Conservation (phyloP, 345 rosid species). For the Salix exigua region DNA sequence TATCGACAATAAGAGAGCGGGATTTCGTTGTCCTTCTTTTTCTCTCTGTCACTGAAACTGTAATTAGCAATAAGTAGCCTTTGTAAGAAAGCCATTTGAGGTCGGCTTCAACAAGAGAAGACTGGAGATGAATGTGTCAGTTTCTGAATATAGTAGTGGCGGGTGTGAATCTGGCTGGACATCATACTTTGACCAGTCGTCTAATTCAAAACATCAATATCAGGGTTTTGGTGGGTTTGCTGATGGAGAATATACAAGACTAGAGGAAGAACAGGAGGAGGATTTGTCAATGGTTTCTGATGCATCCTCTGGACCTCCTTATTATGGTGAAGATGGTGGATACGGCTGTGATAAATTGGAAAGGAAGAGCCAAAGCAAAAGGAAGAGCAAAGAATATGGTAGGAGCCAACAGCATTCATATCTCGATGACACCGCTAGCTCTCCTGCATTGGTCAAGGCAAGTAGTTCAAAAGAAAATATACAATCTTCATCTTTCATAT, state of each 20-base stretch:
- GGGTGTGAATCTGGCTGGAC: slow-evolving; percentile 93
- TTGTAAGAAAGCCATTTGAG: slow-evolving; percentile 7
- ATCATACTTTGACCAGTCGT: slow-evolving; percentile 60
- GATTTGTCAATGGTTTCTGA: slow-evolving; percentile 86
- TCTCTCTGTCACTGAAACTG: neutral
- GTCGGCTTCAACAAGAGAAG: neutral
- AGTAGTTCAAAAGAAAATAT: slow-evolving; percentile 11
- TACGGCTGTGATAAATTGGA: slow-evolving; percentile 31
- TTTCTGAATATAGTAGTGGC: slow-evolving; percentile 48
- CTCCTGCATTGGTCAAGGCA: slow-evolving; percentile 49
- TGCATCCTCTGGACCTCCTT: slow-evolving; percentile 81
- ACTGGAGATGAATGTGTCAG: slow-evolving; percentile 45
- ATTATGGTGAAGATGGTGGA: slow-evolving; percentile 33
- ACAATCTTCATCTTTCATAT: neutral
- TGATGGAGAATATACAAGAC: slow-evolving; percentile 15
- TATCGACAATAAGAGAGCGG: slow-evolving; percentile 5
- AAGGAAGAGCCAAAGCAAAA: slow-evolving; percentile 35
- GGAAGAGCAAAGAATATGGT: slow-evolving; percentile 32
- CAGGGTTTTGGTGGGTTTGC: slow-evolving; percentile 22
- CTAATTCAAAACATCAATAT: slow-evolving; percentile 26
- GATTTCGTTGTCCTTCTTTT: neutral
- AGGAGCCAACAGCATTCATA: slow-evolving; percentile 36
- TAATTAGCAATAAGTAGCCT: slow-evolving; percentile 1
- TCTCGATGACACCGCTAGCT: slow-evolving; percentile 82
- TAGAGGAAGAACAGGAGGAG: slow-evolving; percentile 36